Conservation (phyloP, 139 green algal genomes). For the Haematococcus sp. region DNA sequence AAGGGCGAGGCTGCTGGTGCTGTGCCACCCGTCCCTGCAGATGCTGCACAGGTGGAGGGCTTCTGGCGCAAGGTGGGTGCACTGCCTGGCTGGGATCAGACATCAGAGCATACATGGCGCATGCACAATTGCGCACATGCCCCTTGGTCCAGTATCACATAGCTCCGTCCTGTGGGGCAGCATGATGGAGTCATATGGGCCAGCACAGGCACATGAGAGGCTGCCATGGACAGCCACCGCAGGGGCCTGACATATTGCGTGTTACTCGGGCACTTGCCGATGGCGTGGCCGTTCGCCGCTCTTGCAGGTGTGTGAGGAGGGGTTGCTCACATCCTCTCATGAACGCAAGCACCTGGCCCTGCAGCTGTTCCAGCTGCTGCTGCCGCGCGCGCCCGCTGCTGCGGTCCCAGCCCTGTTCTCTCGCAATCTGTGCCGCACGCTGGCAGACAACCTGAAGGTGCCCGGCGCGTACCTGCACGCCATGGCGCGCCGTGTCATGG, state of each 20-base stretch:
- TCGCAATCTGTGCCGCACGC: slow-evolving; percentile 10
- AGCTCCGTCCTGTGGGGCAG: no score
- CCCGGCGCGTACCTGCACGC: slow-evolving; percentile 60
- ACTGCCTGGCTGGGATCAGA: no score
- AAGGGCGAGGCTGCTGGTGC: not conserved
- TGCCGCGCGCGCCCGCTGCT: slow-evolving; percentile 42
- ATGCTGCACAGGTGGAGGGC: slow-evolving; percentile 32
- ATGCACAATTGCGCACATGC: no score
- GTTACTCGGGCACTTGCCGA: no score
- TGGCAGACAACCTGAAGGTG: slow-evolving; percentile 51
- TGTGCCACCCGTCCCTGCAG: not conserved
- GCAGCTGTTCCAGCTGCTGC: slow-evolving; percentile 65
- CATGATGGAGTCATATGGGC: no score
- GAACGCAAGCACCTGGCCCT: slow-evolving; percentile 74
- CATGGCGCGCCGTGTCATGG: slow-evolving; percentile 49
- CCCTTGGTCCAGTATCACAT: no score
- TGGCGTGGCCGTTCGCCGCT: no score
- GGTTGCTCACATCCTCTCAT: slow-evolving; percentile 51
- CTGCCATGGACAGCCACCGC: no score
- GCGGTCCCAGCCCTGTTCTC: slow-evolving; percentile 18
- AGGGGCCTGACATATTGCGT: no score
- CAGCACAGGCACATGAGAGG: no score
- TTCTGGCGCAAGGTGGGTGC: slow-evolving; percentile 60
- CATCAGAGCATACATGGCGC: no score
- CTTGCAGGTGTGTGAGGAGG: slow-evolving; percentile 30